phyloP scores from a whole-genome alignment of 305 asterid species.

The Solanum hybrid region DNA sequence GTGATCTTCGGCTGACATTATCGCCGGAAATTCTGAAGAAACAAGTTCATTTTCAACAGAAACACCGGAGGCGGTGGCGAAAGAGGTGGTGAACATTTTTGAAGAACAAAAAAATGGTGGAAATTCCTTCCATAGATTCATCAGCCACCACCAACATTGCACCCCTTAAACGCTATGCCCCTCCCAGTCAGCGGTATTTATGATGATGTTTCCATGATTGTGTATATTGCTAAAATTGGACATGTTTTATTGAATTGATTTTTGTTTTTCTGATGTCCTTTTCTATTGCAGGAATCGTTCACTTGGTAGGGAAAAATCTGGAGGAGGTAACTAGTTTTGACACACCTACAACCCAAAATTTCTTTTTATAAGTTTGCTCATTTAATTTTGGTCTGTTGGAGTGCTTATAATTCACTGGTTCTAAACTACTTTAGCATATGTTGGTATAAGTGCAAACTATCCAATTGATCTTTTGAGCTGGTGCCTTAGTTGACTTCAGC shows the following conservation, averaged over 20 bases:
- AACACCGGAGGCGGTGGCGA: slow-evolving; percentile 17
- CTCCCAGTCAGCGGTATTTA: slow-evolving; percentile 68
- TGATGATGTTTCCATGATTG: background rate
- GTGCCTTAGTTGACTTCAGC: background rate
- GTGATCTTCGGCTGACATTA: background rate
- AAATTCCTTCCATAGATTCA: slow-evolving; percentile 51
- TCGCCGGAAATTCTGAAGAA: background rate
- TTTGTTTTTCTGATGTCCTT: background rate
- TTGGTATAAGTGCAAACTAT: background rate
- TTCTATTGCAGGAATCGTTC: slow-evolving; percentile 51
- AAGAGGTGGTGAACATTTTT: slow-evolving; percentile 15
- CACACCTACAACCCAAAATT: background rate
- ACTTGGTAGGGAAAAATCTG: slow-evolving; percentile 71
- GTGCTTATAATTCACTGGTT: background rate
- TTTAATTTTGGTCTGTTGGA: background rate
- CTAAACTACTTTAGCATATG: background rate
- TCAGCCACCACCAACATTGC: slow-evolving; percentile 47
- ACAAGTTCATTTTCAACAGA: background rate
- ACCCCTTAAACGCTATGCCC: slow-evolving; percentile 76
- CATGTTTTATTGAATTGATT: slow-evolving; percentile 3
- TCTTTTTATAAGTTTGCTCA: background rate
- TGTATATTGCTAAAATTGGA: background rate
- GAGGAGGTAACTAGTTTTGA: slow-evolving; percentile 45
- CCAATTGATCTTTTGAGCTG: background rate
- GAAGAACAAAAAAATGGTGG: slow-evolving; percentile 40